These are phyloP conservation scores for Ceratocystis harringtonii DNA, from an alignment of 2,329 filamentous ascomycete species.

Conservation along the genomic window DNA sequence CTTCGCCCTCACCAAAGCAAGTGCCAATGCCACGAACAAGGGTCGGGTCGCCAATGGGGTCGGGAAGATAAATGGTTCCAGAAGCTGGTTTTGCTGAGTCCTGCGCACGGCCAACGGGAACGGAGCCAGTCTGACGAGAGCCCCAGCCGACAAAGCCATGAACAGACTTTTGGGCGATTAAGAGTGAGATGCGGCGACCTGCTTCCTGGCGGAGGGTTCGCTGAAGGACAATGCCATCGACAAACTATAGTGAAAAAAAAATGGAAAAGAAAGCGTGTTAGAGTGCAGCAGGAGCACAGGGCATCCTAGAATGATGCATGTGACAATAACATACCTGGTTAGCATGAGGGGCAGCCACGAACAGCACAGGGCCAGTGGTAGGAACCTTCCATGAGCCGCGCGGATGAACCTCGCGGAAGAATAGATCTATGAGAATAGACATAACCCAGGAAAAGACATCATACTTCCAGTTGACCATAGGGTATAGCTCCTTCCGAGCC, in stretches of 20 bases:
- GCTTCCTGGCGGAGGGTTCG: constrained; percentile 76
- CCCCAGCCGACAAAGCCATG: constrained; percentile 82
- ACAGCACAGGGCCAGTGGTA: constrained; percentile 72
- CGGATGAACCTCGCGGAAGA: constrained; percentile 95
- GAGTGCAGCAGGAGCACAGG: background rate
- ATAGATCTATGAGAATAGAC: constrained; percentile 78
- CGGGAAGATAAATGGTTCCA: constrained; percentile 76
- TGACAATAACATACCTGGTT: constrained; percentile 53
- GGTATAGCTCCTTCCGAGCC: constrained; percentile 40
- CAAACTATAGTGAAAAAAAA: constrained; percentile 47
- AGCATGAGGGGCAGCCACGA: constrained; percentile 91
- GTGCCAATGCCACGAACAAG: constrained; percentile 66
- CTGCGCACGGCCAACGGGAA: constrained; percentile 85
- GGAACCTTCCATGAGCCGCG: constrained; percentile 92
- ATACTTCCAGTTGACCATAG: constrained; percentile 61
- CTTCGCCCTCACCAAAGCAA: constrained; percentile 59
- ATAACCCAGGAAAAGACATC: constrained; percentile 64
- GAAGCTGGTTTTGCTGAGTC: constrained; percentile 67
- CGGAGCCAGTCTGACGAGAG: constrained; percentile 69
- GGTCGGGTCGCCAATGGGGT: constrained; percentile 71
- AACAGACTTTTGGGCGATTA: constrained; percentile 93
- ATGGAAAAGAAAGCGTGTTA: background rate
- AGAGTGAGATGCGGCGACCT: constrained; percentile 73
- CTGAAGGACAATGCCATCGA: constrained; percentile 88
- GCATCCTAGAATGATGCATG: background rate